Conservation (phyloP, 2,329 filamentous ascomycete genomes). For the Huntiella decipiens region DNA sequence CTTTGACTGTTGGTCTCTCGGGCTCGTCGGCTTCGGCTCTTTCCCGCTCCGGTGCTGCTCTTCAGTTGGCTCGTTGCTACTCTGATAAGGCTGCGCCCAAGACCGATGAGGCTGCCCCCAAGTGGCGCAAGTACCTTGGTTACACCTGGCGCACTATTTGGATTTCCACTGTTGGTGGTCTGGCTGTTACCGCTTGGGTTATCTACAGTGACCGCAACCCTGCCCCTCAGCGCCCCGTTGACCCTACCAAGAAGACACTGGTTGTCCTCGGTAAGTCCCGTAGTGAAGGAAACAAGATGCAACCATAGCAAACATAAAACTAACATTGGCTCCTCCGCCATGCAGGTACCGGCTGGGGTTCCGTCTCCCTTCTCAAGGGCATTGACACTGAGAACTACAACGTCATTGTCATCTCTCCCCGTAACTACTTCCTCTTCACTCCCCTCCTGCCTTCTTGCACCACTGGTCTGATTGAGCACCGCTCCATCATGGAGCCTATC, state of each 20-base stretch:
- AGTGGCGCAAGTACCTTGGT: conserved; percentile 49
- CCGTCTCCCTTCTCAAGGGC: conserved; percentile 92
- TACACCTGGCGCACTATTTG: conserved; percentile 75
- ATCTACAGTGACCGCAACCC: conserved; percentile 74
- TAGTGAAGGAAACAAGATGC: neutral
- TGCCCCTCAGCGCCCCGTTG: conserved; percentile 55
- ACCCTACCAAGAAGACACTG: conserved; percentile 88
- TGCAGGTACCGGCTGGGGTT: conserved; percentile 82
- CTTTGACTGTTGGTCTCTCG: conserved; percentile 16
- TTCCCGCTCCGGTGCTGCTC: conserved; percentile 12
- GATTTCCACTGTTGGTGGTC: conserved; percentile 48
- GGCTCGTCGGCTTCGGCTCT: conserved; percentile 15
- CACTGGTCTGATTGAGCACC: conserved; percentile 92
- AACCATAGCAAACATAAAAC: neutral
- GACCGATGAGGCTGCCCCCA: conserved; percentile 31
- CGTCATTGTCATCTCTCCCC: conserved; percentile 88
- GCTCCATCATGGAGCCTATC: conserved; percentile 98
- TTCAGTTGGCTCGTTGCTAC: conserved; percentile 18
- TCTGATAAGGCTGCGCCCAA: conserved; percentile 30
- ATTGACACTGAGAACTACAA: conserved; percentile 99
- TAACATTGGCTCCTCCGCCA: too few species aligned
- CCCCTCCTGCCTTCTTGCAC: conserved; percentile 94
- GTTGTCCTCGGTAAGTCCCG: conserved; percentile 64
- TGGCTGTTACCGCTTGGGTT: conserved; percentile 57
- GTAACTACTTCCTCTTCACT: conserved; percentile 99